phyloP scores from a whole-genome alignment of 352 stramenopile genomes.

The Poterioochromonas sp. region DNA sequence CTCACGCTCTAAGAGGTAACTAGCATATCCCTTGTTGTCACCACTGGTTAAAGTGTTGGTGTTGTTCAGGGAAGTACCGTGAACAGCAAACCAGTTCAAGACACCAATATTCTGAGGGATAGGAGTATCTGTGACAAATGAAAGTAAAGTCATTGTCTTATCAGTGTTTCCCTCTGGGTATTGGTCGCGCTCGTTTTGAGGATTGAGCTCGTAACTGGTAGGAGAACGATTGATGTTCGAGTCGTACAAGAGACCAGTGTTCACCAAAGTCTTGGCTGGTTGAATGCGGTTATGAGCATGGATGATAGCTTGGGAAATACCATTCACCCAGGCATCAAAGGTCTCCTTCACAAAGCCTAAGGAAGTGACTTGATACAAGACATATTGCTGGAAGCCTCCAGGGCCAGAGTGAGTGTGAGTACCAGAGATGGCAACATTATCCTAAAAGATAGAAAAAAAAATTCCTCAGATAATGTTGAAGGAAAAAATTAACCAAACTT shows the following conservation, averaged over 20 bases:
- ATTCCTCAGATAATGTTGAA: neutral
- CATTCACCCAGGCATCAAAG: slow-evolving; percentile 73
- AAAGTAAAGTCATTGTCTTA: slow-evolving; percentile 79
- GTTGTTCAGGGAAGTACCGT: slow-evolving; percentile 81
- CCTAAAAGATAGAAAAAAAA: slow-evolving; percentile 34
- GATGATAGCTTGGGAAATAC: slow-evolving; percentile 68
- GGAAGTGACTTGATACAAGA: slow-evolving; percentile 64
- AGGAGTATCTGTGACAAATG: slow-evolving; percentile 51
- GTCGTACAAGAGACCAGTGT: slow-evolving; percentile 55
- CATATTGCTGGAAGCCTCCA: slow-evolving; percentile 76
- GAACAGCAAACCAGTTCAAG: slow-evolving; percentile 85
- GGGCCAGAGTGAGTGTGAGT: slow-evolving; percentile 81
- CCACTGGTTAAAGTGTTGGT: slow-evolving; percentile 82
- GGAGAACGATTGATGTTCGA: slow-evolving; percentile 73
- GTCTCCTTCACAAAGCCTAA: slow-evolving; percentile 57
- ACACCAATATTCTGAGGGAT: too few relatives aligned
- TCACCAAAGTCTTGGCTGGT: slow-evolving; percentile 55
- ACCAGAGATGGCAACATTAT: slow-evolving; percentile 73
- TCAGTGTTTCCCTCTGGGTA: slow-evolving; percentile 70
- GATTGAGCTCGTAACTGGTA: slow-evolving; percentile 77
- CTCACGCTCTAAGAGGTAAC: slow-evolving; percentile 71
- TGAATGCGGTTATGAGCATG: slow-evolving; percentile 63
- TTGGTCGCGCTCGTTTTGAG: slow-evolving; percentile 57
- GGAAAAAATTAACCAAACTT: neutral
- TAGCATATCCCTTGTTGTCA: slow-evolving; percentile 83